Base-by-base conservation (phyloP, 2,329 filamentous ascomycete species). In the Colletotrichum sp. region DNA sequence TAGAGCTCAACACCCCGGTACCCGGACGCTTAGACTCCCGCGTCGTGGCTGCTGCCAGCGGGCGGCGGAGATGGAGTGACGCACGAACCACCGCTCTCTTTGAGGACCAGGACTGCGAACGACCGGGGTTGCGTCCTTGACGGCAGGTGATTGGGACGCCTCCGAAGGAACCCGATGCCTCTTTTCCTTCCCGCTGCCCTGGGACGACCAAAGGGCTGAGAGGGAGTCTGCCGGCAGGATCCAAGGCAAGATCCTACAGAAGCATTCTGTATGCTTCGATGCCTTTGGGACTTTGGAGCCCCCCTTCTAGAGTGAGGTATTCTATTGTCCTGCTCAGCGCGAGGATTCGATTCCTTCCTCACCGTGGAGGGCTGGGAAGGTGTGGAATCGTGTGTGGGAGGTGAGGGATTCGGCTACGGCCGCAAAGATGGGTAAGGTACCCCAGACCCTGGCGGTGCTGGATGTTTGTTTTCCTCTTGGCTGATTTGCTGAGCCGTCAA, bases 351-450 rank as follows among this genome's bases (percentile, higher is more conserved):
- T 16, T 57, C 71, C 71, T 70, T 34, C 30, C n/a, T 21, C 6
- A 18, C n/a, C 32, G 32, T 3, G 24, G 62, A 60, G 26, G n/a
- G 49, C 26, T 21, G 39, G 16, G 44, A 26, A 28, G 26, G n/a
- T 28, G 49, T 55, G 26, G 39, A 69, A 52, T 57, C 12, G 7
- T 32, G 28, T 15, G 28, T 18, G 18, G 16, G 39, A n/a, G 15
- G 28, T 18, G 30, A 57, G 32, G 69, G 60, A 59, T 57, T 72
- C 63, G 70, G 70, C 28, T 62, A 49, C 49, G 70, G 62, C 71
- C 64, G 64, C 28, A 60, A n/a, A 49, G 36, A 26, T 36, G 64
- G 71, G 71, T 69, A 69, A 49, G 65, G 64, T 69, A 73, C 64
- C 71, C 71, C 24, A 34, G 57, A 63, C 28, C 65, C 64, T 62